Percentiles rank a stretch among this genome's conserved stretches.
Conservation (phyloP, 169 alveolate genomes). For the Eimeria tenella region DNA sequence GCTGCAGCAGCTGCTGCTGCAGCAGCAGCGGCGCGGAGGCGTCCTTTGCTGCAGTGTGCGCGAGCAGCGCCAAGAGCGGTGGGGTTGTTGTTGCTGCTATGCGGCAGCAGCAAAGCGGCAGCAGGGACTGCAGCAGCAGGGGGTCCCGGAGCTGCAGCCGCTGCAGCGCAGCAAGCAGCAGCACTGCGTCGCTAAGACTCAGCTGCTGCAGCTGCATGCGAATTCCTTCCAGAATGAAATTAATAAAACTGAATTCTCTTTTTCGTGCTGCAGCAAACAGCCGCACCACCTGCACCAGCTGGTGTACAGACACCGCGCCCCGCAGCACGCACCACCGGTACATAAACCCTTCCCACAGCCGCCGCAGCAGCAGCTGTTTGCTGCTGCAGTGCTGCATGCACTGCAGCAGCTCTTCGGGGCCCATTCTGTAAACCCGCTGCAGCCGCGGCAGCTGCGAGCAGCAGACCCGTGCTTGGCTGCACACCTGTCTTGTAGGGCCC, state of each 20-base stretch:
- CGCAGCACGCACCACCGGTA: conserved; percentile 31
- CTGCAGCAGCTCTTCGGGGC: conserved; percentile 18
- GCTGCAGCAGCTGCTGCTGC: conserved; percentile 6
- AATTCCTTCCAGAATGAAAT: neutral
- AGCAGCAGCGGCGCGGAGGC: neutral
- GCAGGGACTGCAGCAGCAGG: neutral
- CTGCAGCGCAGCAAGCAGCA: conserved; percentile 34
- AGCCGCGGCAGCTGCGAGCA: conserved; percentile 32
- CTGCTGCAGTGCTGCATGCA: neutral
- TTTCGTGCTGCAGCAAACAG: neutral
- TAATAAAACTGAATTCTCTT: neutral
- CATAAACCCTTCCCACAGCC: conserved; percentile 12
- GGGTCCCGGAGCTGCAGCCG: neutral
- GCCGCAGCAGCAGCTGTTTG: neutral
- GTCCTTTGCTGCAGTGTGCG: neutral
- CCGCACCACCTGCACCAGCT: conserved; percentile 33
- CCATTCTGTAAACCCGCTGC: neutral
- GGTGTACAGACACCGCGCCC: conserved; percentile 18
- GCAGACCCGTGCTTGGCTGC: neutral
- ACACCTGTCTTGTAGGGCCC: too few species aligned
- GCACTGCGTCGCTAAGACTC: conserved; percentile 1
- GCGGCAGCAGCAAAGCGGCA: neutral
- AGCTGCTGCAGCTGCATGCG: conserved; percentile 24
- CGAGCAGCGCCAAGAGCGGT: neutral
- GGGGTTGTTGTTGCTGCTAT: neutral